Evolutionary conservation across 1,284 basidiomycete species (phyloP), one percentile per base, ranked within the genome.

Genomic region (Lentinus polychrous): DNA sequence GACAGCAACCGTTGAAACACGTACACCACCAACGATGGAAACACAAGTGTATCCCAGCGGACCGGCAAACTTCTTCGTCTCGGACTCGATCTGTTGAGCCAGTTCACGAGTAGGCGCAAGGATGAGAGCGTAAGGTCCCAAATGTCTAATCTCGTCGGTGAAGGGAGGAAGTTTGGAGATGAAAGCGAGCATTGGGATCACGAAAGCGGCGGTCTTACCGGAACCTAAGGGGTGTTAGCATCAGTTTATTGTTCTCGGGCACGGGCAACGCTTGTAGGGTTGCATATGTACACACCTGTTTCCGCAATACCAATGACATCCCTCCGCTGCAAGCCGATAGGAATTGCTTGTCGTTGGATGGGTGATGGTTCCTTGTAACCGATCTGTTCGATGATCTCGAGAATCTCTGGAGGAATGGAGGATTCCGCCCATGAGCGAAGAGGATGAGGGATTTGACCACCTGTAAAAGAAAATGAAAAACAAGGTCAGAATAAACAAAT

Each of bases 271-370:
- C 4, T 27, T 5, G 27, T 27, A 27, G 10, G 10, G 20, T 42
- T 57, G 20, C 34, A 49, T 45, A 23, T 31, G 18, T 17, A 60
- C 74, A 43, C 49, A 88, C 91, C 91, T 45, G 96, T 99, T 69
- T 99, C 95, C 51, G 95, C 96, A 49, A 99, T 93, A 58, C 95
- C 96, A 60, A 99, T 97, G 55, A 98, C 83, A 65, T 99, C 95
- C 44, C 95, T 78, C 61, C 95, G 94, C 64, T 94, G 90, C 55
- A 99, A 67, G 39, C 95, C 95, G 54, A 99, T 97, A 8, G 95
- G 95, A 52, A 99, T 98, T 6, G 96, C 95, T 66, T 99, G 95
- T 38, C 95, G 79, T 68, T 99, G 95, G 64, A 99, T 98, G 1
- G 95, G 86, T 24, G 90, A 92, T 0, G 95, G 95, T 51, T 98